phyloP scores from a whole-genome alignment of 768 basidiomycete genomes.

The Sarcomyxa edulis region DNA sequence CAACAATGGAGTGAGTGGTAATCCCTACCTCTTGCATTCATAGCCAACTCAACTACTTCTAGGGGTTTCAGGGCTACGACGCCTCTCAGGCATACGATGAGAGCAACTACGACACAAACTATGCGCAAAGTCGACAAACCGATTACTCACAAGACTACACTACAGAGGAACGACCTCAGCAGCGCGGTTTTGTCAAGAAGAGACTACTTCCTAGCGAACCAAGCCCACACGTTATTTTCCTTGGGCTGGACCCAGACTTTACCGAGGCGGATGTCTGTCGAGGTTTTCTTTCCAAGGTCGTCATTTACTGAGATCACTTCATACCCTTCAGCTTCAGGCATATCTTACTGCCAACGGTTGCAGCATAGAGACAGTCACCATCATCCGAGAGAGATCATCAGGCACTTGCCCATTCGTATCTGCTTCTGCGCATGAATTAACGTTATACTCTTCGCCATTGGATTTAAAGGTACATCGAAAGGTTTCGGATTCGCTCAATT shows the following conservation, averaged over 20 bases:
- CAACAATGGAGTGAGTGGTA: constrained; percentile 61
- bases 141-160: constrained; percentile 42
- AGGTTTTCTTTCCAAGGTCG: constrained; percentile 22
- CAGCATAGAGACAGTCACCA: constrained; percentile 83
- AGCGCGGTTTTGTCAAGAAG: constrained; percentile 56
- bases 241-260: constrained; percentile 89
- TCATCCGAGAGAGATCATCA: constrained; percentile 95
- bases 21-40: constrained; percentile 1
- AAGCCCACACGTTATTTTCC: constrained; percentile 91
- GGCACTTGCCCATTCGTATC: constrained; percentile 85
- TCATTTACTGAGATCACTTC: constrained; percentile 31
- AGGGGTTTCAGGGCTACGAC: constrained; percentile 46
- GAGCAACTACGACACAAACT: constrained; percentile 23
- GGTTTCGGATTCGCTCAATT: constrained; percentile 98
- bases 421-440: constrained; percentile 68
- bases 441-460: constrained; percentile 54
- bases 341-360: constrained; percentile 70
- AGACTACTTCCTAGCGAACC: constrained; percentile 80
- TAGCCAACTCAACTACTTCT: not conserved
- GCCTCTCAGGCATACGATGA: constrained; percentile 45
- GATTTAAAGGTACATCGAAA: constrained; percentile 85
- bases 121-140: constrained; percentile 25
- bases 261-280: constrained; percentile 87
- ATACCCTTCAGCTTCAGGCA: constrained; percentile 64
- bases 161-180: constrained; percentile 46